phyloP scores from a whole-genome alignment of 1,284 basidiomycete genomes.

The Ceratobasidium sp. region DNA sequence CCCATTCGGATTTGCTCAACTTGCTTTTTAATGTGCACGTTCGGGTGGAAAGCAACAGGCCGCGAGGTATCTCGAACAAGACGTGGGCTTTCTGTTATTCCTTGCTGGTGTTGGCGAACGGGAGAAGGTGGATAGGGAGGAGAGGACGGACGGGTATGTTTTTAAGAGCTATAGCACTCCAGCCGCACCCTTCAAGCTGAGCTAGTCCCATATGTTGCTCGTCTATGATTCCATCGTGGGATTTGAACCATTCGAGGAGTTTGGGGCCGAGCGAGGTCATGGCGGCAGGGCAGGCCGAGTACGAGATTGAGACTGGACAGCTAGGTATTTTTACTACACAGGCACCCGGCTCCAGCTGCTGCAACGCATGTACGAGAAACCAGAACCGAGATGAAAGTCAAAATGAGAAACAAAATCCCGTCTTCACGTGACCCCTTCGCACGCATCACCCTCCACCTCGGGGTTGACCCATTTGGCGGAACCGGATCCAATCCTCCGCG shows the following conservation, averaged over 20 bases:
- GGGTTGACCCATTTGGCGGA: background rate
- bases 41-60: slow-evolving; percentile 77
- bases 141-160: slow-evolving; percentile 22
- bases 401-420: background rate
- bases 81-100: slow-evolving; percentile 66
- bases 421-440: slow-evolving; percentile 2
- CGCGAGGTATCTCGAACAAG: slow-evolving; percentile 84
- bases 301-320: background rate
- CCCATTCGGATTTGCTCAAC: slow-evolving; percentile 70
- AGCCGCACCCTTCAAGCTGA: slow-evolving; percentile 19
- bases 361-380: background rate
- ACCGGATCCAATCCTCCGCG: background rate
- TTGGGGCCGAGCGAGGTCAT: slow-evolving; percentile 14
- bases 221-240: slow-evolving; percentile 12
- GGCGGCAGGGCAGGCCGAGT: too few relatives aligned
- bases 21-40: slow-evolving; percentile 70
- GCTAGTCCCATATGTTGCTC: slow-evolving; percentile 27
- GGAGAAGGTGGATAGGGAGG: background rate
- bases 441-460: slow-evolving; percentile 14
- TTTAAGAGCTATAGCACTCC: slow-evolving; percentile 23
- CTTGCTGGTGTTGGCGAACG: background rate
- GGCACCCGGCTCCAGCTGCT: background rate
- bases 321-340: background rate
- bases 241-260: slow-evolving; percentile 26
- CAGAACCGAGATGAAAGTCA: background rate